Percentiles rank a stretch among this genome's conserved stretches.
Conservation (phyloP, 2,329 filamentous ascomycete genomes). For the Aspergillus luchuensis region DNA sequence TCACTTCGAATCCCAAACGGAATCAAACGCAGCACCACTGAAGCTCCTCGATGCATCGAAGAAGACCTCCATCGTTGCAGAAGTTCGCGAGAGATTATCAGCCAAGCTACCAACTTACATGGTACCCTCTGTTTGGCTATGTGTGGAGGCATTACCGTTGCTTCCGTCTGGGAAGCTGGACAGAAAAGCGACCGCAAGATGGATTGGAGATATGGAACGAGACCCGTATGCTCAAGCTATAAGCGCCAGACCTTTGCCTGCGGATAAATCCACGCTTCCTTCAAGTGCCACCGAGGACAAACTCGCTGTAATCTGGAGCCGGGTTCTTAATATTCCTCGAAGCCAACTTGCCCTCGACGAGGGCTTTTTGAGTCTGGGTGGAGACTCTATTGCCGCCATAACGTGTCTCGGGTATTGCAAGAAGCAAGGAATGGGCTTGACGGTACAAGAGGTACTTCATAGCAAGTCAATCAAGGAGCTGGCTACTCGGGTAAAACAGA, state of each 20-base stretch:
- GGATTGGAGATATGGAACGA: constrained; percentile 33
- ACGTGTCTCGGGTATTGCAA: constrained; percentile 52
- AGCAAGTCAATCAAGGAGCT: constrained; percentile 49
- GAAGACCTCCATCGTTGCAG: constrained; percentile 26
- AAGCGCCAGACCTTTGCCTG: background rate
- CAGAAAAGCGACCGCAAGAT: constrained; percentile 41
- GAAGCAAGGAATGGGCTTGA: constrained; percentile 48
- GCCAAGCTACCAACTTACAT: constrained; percentile 49
- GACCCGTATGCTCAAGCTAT: constrained; percentile 28
- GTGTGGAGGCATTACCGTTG: constrained; percentile 48
- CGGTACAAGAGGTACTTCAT: constrained; percentile 52
- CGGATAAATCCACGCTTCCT: constrained; percentile 15
- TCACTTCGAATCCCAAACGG: constrained; percentile 21
- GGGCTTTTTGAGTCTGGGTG: constrained; percentile 50
- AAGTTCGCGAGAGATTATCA: constrained; percentile 33
- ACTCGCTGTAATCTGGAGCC: constrained; percentile 39
- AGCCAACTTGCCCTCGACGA: constrained; percentile 36
- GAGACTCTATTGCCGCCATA: constrained; percentile 55
- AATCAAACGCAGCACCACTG: constrained; percentile 24
- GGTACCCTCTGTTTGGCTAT: constrained; percentile 51
- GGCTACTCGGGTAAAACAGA: constrained; percentile 33
- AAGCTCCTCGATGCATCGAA: constrained; percentile 26
- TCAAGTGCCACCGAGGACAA: constrained; percentile 33
- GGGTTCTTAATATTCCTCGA: constrained; percentile 42
- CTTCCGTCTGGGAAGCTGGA: constrained; percentile 51